These are phyloP conservation scores for Fusarium torulosum DNA, from an alignment of 2,329 filamentous ascomycete genomes.

Conservation along the genomic window DNA sequence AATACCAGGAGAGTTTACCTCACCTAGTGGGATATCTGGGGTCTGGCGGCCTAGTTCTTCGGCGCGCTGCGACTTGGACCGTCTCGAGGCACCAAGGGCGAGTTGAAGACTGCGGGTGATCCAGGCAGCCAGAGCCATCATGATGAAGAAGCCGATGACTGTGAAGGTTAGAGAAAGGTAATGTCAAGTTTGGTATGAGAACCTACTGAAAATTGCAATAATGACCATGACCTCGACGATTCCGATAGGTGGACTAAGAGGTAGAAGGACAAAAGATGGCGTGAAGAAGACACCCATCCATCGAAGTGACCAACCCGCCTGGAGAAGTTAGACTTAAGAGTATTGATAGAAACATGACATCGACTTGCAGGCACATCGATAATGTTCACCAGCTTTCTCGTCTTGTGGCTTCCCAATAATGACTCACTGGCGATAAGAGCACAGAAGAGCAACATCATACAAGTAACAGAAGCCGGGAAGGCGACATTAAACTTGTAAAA, in stretches of 20 bases:
- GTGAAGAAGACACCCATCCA: slow-evolving; percentile 72
- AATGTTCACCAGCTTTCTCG: slow-evolving; percentile 60
- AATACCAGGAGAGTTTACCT: slow-evolving; percentile 45
- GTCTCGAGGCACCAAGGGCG: slow-evolving; percentile 64
- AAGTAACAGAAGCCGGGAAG: slow-evolving; percentile 71
- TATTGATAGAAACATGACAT: neutral
- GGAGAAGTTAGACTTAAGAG: slow-evolving; percentile 11
- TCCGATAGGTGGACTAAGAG: slow-evolving; percentile 66
- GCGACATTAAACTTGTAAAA: slow-evolving; percentile 62
- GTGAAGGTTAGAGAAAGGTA: neutral
- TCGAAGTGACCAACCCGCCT: slow-evolving; percentile 68
- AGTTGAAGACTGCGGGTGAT: slow-evolving; percentile 67
- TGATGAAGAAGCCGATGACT: slow-evolving; percentile 68
- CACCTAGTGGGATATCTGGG: slow-evolving; percentile 62
- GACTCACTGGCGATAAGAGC: slow-evolving; percentile 61
- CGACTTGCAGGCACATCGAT: slow-evolving; percentile 66
- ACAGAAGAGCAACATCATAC: slow-evolving; percentile 67
- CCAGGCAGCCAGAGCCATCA: slow-evolving; percentile 66
- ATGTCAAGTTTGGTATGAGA: too few species aligned
- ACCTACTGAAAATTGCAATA: slow-evolving; percentile 68
- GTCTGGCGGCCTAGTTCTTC: slow-evolving; percentile 57
- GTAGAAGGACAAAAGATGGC: slow-evolving; percentile 69
- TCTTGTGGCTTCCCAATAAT: slow-evolving; percentile 62
- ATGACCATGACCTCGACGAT: slow-evolving; percentile 69
- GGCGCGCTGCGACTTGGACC: slow-evolving; percentile 62